phyloP scores from a whole-genome alignment of 345 rosid genomes.

The Eucalyptus pumila region DNA sequence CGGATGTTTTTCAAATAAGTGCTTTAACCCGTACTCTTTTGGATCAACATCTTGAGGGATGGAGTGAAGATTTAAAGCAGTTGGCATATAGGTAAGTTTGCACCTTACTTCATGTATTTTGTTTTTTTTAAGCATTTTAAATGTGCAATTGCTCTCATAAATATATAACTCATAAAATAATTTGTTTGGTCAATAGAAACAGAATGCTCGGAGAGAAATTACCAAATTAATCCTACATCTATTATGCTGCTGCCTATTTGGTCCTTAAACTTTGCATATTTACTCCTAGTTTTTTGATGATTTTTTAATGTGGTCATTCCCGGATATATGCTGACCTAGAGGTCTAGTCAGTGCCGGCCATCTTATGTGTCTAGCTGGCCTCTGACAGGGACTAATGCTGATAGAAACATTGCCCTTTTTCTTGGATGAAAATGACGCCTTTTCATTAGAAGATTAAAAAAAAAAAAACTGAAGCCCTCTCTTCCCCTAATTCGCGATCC shows the following conservation, averaged over 20 bases:
- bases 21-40: conserved; percentile 59
- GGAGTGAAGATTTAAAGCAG: conserved; percentile 77
- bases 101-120: neutral
- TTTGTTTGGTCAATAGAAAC: neutral
- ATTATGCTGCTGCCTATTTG: neutral
- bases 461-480: neutral
- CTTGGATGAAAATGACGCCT: neutral
- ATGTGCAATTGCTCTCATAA: neutral
- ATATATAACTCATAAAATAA: neutral
- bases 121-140: neutral
- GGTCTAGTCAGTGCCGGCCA: neutral
- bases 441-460: neutral
- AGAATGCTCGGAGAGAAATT: neutral
- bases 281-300: neutral
- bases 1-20: conserved; percentile 73
- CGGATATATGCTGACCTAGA: neutral
- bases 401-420: neutral
- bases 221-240: neutral
- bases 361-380: neutral
- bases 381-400: neutral
- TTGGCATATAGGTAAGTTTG: conserved; percentile 77
- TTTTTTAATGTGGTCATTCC: neutral
- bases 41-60: conserved; percentile 76
- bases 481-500: neutral
- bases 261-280: neutral